Evolutionary conservation across 2,329 filamentous ascomycete species (phyloP), one percentile per base, ranked within the genome.

Genomic region (Lecanicillium sp.): DNA sequence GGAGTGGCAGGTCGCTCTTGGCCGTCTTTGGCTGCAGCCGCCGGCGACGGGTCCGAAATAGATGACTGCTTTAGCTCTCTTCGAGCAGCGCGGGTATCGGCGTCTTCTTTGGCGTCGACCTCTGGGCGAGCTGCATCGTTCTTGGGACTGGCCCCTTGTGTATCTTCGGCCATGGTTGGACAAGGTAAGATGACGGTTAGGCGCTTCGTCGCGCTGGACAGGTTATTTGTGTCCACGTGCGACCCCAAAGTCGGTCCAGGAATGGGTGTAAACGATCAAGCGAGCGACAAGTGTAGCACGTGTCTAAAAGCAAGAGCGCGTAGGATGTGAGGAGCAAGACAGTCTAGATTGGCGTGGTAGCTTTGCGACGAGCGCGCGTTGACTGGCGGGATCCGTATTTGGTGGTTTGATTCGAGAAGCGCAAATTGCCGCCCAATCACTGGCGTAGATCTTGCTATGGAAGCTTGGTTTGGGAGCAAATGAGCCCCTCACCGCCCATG

Each of bases 41-140:
- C 22, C 6, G 22, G 22, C 22, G 22, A 25, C 45, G 55, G 52
- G 36, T 73, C 76, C 13, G 77, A 81, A 46, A 82, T 80, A 37
- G 63, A 69, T 9, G 77, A 78, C 46, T 81, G 75, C 59, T 73
- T 77, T 29, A 82, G 67, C 59, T 82, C 78, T 50, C 79, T 71
- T 44, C 78, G 71, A 27, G 78, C 67, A 37, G 76, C 76, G 42
- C 73, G 73, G 29, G 78, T 82, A 51, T 77, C 76, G 27, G 74
- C 71, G 55, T 82, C 78, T 49, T 82, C 78, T 39, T 63, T 68
- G 25, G 52, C 51, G 41, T 63, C 59, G 45, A 60, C 47, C 35
- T 15, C 33, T 17, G 18, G 22, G 25, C 50, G 51, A 38, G 51
- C 37, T 34, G 48, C 49, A 20, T 60, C 57, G 40, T 49, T 53